Evolutionary conservation across 164 flowering plant genomes (phyloP).

Genomic region (Magnolia sinica): DNA sequence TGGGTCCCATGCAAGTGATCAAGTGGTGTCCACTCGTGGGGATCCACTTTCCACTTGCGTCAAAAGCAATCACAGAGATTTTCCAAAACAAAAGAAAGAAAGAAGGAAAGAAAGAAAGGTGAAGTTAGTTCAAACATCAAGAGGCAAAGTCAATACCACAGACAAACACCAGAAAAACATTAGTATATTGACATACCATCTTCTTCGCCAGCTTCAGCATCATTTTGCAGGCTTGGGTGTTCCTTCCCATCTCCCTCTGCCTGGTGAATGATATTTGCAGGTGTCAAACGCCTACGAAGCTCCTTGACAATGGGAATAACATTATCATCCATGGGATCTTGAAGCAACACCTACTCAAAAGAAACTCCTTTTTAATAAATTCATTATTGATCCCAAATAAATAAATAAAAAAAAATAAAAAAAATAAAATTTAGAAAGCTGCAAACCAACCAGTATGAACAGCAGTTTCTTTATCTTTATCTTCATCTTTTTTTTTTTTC

Average conservation of each 20-base stretch:
- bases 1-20: no score
- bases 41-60: no score
- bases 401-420: no score
- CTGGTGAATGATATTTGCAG: slow-evolving; percentile 26
- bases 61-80: no score
- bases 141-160: not conserved
- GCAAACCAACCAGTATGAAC: no score
- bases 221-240: slow-evolving; percentile 38
- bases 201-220: slow-evolving; percentile 61
- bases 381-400: no score
- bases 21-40: no score
- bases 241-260: slow-evolving; percentile 53
- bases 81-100: no score
- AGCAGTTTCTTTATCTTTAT: no score
- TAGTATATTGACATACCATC: slow-evolving; percentile 43
- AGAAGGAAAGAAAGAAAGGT: no score
- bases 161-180: not conserved
- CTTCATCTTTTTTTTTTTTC: no score
- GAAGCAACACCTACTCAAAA: slow-evolving; percentile 64
- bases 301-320: slow-evolving; percentile 87
- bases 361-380: slow-evolving; percentile 4
- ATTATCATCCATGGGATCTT: slow-evolving; percentile 84
- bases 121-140: not conserved
- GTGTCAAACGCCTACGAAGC: slow-evolving; percentile 72
- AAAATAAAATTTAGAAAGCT: no score